Percentiles rank a stretch among this genome's conserved stretches.
phyloP scores from a whole-genome alignment of 805 yeast genomes.

The Saccharomycopsis selenospora region DNA sequence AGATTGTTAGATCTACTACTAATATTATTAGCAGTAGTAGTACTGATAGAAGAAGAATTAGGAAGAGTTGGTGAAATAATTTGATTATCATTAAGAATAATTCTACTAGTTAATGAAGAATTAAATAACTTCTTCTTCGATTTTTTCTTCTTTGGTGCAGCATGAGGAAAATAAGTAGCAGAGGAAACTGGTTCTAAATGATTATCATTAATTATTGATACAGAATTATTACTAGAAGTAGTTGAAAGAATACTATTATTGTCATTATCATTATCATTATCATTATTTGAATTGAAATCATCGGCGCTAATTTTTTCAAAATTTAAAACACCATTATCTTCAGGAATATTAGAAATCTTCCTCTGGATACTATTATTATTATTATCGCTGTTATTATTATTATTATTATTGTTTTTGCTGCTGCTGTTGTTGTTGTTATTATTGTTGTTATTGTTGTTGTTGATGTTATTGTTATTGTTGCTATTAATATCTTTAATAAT shows the following conservation, averaged over 20 bases:
- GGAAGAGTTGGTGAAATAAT: too few species aligned
- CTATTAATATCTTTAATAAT: too few species aligned
- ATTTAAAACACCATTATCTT: conserved; percentile 5
- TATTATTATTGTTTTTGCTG: too few species aligned
- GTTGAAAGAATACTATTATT: neutral
- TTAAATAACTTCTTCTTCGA: conserved; percentile 19
- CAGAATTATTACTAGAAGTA: neutral
- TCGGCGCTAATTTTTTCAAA: conserved; percentile 27
- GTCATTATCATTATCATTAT: conserved; percentile 25
- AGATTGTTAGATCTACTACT: too few species aligned
- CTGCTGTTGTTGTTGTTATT: neutral
- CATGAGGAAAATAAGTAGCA: conserved; percentile 67
- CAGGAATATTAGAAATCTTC: conserved; percentile 3
- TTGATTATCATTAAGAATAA: too few species aligned
- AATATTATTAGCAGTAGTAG: too few species aligned
- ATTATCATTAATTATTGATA: conserved; percentile 12
- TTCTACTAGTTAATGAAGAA: too few species aligned
- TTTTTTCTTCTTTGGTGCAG: conserved; percentile 28
- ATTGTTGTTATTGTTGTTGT: neutral
- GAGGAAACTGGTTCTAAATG: conserved; percentile 52
- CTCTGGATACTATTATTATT: neutral
- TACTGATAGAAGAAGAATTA: too few species aligned
- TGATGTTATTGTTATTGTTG: neutral
- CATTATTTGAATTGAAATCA: conserved; percentile 27
- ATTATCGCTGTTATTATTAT: neutral